Evolutionary conservation across 495 filamentous ascomycete species (phyloP).

Genomic region (Cercophora newfieldiana): DNA sequence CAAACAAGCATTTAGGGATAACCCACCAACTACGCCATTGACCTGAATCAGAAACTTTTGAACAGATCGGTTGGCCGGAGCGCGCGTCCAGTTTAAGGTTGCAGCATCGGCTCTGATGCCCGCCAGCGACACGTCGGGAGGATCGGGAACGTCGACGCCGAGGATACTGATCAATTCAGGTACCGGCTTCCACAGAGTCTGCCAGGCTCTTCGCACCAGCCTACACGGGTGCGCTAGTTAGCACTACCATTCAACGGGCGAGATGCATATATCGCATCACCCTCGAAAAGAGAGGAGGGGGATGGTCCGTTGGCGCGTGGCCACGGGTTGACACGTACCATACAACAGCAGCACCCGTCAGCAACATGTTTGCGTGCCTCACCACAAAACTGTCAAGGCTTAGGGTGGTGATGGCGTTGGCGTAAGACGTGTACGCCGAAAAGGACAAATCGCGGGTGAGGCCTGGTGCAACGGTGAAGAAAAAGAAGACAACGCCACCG

Average conservation of each 20-base stretch:
- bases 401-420: constrained; percentile 34
- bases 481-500: constrained; percentile 48
- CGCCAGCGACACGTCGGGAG: constrained; percentile 88
- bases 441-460: constrained; percentile 40
- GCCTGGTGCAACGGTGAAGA: constrained; percentile 47
- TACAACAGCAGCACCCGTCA: constrained; percentile 46
- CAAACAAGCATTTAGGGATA: not conserved
- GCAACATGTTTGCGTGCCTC: constrained; percentile 47
- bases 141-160: constrained; percentile 87
- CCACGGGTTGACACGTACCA: constrained; percentile 36
- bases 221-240: constrained; percentile 43
- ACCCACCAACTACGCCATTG: constrained; percentile 85
- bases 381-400: constrained; percentile 41
- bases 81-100: constrained; percentile 87
- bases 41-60: constrained; percentile 88
- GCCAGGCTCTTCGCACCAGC: constrained; percentile 78
- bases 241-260: constrained; percentile 4
- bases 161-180: constrained; percentile 86
- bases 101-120: constrained; percentile 84
- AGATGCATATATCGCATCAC: not conserved
- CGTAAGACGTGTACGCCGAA: constrained; percentile 38
- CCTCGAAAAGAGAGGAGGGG: not conserved
- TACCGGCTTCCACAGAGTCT: constrained; percentile 85
- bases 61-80: constrained; percentile 73
- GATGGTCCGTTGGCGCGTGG: not conserved